Conservation (phyloP, 1,284 basidiomycete species). For the Mycena citricolor region DNA sequence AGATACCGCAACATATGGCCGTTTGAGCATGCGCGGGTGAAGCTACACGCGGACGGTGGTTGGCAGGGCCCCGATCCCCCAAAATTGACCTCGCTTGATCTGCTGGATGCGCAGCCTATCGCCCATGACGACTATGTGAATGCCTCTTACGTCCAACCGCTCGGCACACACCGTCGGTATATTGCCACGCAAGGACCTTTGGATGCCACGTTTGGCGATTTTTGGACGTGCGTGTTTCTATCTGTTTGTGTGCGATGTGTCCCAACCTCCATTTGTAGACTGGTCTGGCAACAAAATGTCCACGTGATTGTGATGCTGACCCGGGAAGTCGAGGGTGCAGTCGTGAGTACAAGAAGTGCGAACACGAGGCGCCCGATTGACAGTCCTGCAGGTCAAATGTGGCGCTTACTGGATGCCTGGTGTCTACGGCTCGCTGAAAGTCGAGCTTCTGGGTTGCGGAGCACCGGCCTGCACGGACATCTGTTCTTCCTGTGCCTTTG, state of each 20-base stretch:
- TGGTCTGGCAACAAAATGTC: constrained; percentile 81
- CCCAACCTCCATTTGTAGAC: constrained; percentile 48
- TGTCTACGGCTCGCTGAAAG: constrained; percentile 68
- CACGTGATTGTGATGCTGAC: constrained; percentile 89
- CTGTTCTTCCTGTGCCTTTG: constrained; percentile 25
- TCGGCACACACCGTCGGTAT: constrained; percentile 78
- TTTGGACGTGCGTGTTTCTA: constrained; percentile 95
- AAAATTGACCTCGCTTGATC: constrained; percentile 1
- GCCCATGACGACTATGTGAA: constrained; percentile 88
- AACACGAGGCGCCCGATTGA: too few species aligned
- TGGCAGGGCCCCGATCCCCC: constrained; percentile 10
- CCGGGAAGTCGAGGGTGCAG: constrained; percentile 83
- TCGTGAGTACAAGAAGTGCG: too few species aligned
- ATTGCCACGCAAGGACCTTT: constrained; percentile 97
- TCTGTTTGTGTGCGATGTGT: too few species aligned
- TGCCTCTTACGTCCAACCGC: constrained; percentile 86
- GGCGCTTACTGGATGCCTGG: constrained; percentile 86
- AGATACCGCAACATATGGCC: constrained; percentile 96
- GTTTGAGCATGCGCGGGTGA: constrained; percentile 89
- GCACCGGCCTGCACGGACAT: constrained; percentile 36
- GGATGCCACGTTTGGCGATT: constrained; percentile 86
- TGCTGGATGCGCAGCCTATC: constrained; percentile 6
- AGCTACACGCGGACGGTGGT: constrained; percentile 46
- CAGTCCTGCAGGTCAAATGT: constrained; percentile 76
- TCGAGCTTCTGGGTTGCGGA: constrained; percentile 63